phyloP scores from a whole-genome alignment of 768 basidiomycete species.

The Rossbeevera mucosa region DNA sequence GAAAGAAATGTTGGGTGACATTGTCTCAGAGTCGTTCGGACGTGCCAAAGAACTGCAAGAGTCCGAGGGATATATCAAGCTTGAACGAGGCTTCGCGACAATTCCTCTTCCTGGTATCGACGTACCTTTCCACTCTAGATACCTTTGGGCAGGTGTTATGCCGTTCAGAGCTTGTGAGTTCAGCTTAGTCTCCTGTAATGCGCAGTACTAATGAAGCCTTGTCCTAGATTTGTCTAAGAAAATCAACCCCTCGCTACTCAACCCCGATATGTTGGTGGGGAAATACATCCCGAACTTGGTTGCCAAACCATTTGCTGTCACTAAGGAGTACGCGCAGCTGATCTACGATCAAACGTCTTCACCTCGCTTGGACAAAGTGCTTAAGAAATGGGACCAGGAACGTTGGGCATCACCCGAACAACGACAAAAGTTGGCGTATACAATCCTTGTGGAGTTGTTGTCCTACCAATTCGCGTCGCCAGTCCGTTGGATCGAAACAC shows the following conservation, averaged over 20 bases:
- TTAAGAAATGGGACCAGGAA: constrained; percentile 90
- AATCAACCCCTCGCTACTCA: constrained; percentile 85
- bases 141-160: constrained; percentile 97
- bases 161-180: constrained; percentile 92
- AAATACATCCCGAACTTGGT: constrained; percentile 98
- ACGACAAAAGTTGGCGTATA: constrained; percentile 91
- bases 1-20: constrained; percentile 92
- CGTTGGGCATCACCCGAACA: constrained; percentile 77
- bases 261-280: constrained; percentile 90
- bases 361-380: constrained; percentile 90
- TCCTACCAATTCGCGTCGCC: constrained; percentile 99
- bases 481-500: constrained; percentile 99
- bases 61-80: constrained; percentile 82
- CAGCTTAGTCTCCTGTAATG: background rate
- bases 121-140: constrained; percentile 99
- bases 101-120: constrained; percentile 96
- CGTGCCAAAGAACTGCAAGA: constrained; percentile 75
- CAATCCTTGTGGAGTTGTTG: constrained; percentile 92
- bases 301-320: constrained; percentile 79
- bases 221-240: constrained; percentile 89
- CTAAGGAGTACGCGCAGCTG: constrained; percentile 84
- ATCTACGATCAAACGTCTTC: constrained; percentile 97
- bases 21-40: constrained; percentile 76
- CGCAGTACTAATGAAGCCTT: background rate
- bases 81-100: constrained; percentile 95